Evolutionary conservation across 495 filamentous ascomycete species (phyloP).

Genomic region (Penicillium egyptiacum): DNA sequence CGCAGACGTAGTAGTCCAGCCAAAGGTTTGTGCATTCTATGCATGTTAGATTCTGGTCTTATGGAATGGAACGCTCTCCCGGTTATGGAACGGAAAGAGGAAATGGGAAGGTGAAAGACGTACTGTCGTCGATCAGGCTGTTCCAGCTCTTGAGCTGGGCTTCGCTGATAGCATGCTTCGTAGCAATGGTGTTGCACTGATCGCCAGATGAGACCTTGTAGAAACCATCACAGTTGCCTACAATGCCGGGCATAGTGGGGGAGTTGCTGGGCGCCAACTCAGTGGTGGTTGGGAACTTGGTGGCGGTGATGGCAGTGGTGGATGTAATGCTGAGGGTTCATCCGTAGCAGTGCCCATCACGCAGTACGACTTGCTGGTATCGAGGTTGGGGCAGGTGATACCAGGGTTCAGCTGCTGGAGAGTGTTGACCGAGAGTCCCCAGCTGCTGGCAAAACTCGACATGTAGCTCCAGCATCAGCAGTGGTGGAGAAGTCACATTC

Average conservation of each 20-base stretch:
- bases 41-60: neutral
- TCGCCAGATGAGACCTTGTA: constrained; percentile 38
- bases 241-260: constrained; percentile 42
- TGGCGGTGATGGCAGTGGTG: constrained; percentile 6
- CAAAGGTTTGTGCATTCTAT: constrained; percentile 11
- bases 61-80: no score
- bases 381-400: constrained; percentile 17
- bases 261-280: constrained; percentile 12
- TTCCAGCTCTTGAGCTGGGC: constrained; percentile 33
- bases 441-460: neutral
- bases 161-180: constrained; percentile 17
- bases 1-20: no score
- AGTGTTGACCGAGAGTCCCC: constrained; percentile 21
- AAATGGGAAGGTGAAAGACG: neutral
- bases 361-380: constrained; percentile 26
- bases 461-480: neutral
- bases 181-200: constrained; percentile 35
- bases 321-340: neutral
- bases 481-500: constrained; percentile 21
- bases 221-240: constrained; percentile 38
- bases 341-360: constrained; percentile 22
- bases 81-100: neutral
- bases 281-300: constrained; percentile 6
- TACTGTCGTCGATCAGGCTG: constrained; percentile 23
- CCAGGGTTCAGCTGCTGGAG: constrained; percentile 27